phyloP scores from a whole-genome alignment of 2,329 filamentous ascomycete genomes.

The Cordyceps fumosorosea region DNA sequence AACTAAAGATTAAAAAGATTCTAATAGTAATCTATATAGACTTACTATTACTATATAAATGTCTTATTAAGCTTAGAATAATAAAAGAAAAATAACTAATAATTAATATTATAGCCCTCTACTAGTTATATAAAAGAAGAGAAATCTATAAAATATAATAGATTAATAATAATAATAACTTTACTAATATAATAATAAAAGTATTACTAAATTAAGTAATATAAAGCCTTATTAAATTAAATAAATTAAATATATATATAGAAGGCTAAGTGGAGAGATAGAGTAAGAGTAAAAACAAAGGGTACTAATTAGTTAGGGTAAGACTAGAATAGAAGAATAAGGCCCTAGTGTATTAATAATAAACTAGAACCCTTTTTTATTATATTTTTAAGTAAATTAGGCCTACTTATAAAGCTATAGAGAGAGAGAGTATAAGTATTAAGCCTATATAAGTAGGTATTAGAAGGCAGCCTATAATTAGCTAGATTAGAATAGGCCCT shows the following conservation, averaged over 20 bases:
- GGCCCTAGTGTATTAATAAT: conserved; percentile 17
- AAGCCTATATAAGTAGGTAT: too few species aligned
- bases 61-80: too few species aligned
- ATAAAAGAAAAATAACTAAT: too few species aligned
- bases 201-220: not conserved
- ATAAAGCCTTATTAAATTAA: not conserved
- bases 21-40: not conserved
- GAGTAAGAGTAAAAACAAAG: not conserved
- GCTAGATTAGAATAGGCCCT: too few species aligned
- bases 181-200: not conserved
- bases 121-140: not conserved
- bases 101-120: too few species aligned
- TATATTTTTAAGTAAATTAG: not conserved
- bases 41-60: too few species aligned
- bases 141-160: too few species aligned
- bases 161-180: not conserved
- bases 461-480: too few species aligned
- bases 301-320: conserved; percentile 4
- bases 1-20: conserved; percentile 1
- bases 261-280: not conserved
- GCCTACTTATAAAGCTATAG: not conserved
- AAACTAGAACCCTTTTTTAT: conserved; percentile 5
- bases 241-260: not conserved
- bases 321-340: conserved; percentile 17
- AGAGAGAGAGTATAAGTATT: not conserved